phyloP scores from a whole-genome alignment of 164 flowering plant species.

The Vitis cinerea region DNA sequence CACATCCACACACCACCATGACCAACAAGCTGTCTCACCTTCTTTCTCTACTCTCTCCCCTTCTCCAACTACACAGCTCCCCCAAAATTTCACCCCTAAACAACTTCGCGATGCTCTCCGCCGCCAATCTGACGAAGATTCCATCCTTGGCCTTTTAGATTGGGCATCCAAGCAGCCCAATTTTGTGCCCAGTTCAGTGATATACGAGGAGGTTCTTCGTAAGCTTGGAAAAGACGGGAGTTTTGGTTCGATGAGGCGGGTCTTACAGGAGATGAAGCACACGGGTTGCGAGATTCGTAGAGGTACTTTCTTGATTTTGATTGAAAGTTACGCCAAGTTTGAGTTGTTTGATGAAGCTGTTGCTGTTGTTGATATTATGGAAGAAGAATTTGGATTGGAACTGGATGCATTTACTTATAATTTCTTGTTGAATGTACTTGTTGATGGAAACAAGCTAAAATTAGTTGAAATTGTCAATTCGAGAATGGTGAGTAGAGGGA shows the following conservation, averaged over 20 bases:
- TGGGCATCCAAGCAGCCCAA: slow-evolving; percentile 80
- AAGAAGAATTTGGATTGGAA: slow-evolving; percentile 43
- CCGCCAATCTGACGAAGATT: slow-evolving; percentile 44
- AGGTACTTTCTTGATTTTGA: slow-evolving; percentile 57
- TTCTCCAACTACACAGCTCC: slow-evolving; percentile 35
- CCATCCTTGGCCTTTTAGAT: slow-evolving; percentile 44
- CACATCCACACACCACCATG: slow-evolving; percentile 19
- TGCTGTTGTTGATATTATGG: slow-evolving; percentile 51
- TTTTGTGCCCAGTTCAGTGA: slow-evolving; percentile 41
- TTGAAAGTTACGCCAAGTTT: slow-evolving; percentile 53
- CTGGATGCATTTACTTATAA: slow-evolving; percentile 61
- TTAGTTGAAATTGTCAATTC: slow-evolving; percentile 67
- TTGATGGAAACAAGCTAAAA: slow-evolving; percentile 74
- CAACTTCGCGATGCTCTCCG: slow-evolving; percentile 65
- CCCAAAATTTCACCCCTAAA: slow-evolving; percentile 59
- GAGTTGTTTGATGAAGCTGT: slow-evolving; percentile 54
- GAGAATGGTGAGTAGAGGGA: slow-evolving; percentile 45
- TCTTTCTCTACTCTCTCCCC: slow-evolving; percentile 17
- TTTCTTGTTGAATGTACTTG: slow-evolving; percentile 68
- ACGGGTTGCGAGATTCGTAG: slow-evolving; percentile 33
- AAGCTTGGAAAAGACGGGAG: slow-evolving; percentile 61
- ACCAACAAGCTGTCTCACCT: slow-evolving; percentile 14
- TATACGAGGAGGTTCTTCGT: slow-evolving; percentile 62
- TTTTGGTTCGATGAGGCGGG: slow-evolving; percentile 45
- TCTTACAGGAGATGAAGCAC: slow-evolving; percentile 52